These are phyloP conservation scores for Crithidia mellificae DNA, from an alignment of 208 protist genomes.

Conservation along the genomic window DNA sequence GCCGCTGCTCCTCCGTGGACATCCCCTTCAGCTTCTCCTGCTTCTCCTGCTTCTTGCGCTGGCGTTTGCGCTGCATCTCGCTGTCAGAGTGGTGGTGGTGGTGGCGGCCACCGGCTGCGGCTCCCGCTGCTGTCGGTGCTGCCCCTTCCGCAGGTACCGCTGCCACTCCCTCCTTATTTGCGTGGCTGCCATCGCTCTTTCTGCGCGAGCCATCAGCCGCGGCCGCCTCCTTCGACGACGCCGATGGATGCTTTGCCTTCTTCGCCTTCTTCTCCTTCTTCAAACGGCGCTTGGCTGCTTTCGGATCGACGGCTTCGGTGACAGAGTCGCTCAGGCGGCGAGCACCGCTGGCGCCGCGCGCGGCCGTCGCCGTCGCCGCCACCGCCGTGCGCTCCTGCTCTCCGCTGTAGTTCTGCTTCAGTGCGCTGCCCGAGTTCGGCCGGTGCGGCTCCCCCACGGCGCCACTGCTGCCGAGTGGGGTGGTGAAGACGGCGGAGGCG, in stretches of 20 bases:
- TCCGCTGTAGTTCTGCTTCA: constrained; percentile 6
- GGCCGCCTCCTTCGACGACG: background rate
- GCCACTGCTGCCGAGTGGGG: background rate
- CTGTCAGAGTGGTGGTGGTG: constrained; percentile 26
- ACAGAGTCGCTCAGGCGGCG: constrained; percentile 20
- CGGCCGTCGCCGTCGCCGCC: constrained; percentile 14
- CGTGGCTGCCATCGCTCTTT: background rate
- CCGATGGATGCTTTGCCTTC: constrained; percentile 4
- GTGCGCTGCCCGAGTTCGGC: constrained; percentile 1
- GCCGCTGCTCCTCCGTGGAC: constrained; percentile 28
- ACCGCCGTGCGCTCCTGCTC: constrained; percentile 1
- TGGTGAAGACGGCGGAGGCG: background rate
- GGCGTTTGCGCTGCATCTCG: constrained; percentile 25
- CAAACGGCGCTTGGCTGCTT: constrained; percentile 33
- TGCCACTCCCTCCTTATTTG: background rate
- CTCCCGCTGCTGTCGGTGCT: too few species aligned
- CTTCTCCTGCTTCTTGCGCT: constrained; percentile 34
- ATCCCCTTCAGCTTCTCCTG: constrained; percentile 27
- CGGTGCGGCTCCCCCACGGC: background rate
- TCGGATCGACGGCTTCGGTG: constrained; percentile 25
- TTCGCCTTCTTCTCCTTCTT: constrained; percentile 28
- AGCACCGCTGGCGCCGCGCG: constrained; percentile 14
- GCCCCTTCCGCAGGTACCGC: too few species aligned
- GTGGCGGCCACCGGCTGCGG: too few species aligned
- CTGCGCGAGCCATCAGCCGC: background rate